Base-by-base conservation (phyloP, 169 alveolate genomes). In the Cryptosporidium baileyi region DNA sequence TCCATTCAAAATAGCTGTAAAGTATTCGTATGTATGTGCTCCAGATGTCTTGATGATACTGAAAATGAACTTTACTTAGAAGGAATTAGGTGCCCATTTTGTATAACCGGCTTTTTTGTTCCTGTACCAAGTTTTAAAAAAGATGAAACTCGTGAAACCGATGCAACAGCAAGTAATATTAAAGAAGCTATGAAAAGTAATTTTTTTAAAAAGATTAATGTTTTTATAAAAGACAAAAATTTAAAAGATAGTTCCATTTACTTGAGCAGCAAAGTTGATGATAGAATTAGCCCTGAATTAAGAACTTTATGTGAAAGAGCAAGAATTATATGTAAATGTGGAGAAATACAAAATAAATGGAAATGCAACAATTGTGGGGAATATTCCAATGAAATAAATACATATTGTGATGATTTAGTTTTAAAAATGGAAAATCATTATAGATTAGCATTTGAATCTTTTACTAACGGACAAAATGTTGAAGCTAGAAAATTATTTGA, bases 301-400 rank as follows among this genome's bases (percentile, higher is more conserved):
- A 30, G 38, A 38, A 51, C 67, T 15, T 41, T 74, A n/a, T 74
- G 85, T 51, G 54, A 60, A 80, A 52, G 80, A 82, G 81, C 89
- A 41, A 61, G 63, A 40, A 63, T 67, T n/a, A 44, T 24, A 13
- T 38, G 49, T 8, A 54, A 49, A 59, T 59, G 52, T 19, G 91
- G 60, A 19, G 80, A 80, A 1, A 40, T 82, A 61, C 63, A 89
- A 63, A 81, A 79, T 11, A 47, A 63, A 28, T 93, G 95, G 95
- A 59, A 90, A 54, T 93, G 95, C 36, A 67, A 47, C n/a, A 63
- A 80, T 51, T 93, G 95, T 80, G 95, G 95, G 13, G 85, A 88
- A 28, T 34, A 82, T 9, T 82, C 92, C 13, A 57, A 59, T 8
- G 44, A 59, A 30, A 80, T 89, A 2, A 79, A 89, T 3, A 49